Evolutionary conservation across 1,284 basidiomycete species (phyloP), one percentile per base, ranked within the genome.

Genomic region (Malassezia caprae): DNA sequence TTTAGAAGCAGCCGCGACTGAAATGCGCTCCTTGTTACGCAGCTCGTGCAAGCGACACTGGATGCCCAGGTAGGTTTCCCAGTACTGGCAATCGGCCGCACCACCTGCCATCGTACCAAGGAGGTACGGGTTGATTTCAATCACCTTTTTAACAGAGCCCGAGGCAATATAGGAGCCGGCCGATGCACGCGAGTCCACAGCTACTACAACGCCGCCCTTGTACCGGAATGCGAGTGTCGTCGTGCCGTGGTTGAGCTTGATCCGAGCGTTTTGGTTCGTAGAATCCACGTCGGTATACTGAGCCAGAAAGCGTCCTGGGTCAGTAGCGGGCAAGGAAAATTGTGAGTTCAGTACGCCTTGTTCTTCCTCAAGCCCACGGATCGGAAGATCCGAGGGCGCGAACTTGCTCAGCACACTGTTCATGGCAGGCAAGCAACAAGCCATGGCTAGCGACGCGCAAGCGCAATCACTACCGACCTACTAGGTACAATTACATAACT

Each of bases 41-140:
- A 99, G 82, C 77, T 99, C 94, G 77, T 98, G 90, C 59, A 99
- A 78, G 45, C 94, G 85, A 76, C 94, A 98, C 73, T 96, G 90
- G 69, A 96, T 90, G 49, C 94, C 94, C 62, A 99, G 84, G 76
- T 98, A 98, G 8, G 94, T 99, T 64, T 70, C 68, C 68, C 68
- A 70, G 53, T 70, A 70, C 46, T 68, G 65, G 47, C 68, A 56
- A 49, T 62, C 42, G 43, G 68, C 88, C 62, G 93, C 93, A 78
- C 91, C 93, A 78, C 93, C 94, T 59, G 93, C 93, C 93, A 98
- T 98, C 1, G 93, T 98, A 58, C 94, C 94, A 28, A 98, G 82
- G 51, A 99, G 78, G 79, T 94, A 98, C 43, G 90, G 90, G 79
- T 98, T 98, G 78, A 99, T 98, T 79, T 98, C 94, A 69, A 99